phyloP scores from a whole-genome alignment of 805 yeast genomes.

The Candida gorgasii region DNA sequence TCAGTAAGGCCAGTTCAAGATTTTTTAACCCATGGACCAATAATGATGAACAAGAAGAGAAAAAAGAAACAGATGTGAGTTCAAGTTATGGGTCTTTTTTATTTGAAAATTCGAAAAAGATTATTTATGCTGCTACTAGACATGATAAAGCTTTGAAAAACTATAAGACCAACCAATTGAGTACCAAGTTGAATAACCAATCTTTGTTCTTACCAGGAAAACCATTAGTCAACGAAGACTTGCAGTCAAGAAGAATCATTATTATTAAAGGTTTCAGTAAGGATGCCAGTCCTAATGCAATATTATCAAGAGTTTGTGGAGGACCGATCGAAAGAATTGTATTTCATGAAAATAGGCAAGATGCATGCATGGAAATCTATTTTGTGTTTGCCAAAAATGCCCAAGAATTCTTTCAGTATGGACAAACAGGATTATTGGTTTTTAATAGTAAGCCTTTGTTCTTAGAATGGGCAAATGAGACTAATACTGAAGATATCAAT shows the following conservation, averaged over 20 bases:
- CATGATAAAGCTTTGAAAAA: neutral
- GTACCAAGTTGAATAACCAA: too few relatives aligned
- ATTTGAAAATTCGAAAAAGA: constrained; percentile 1
- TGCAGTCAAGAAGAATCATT: constrained; percentile 26
- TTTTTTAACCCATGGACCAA: constrained; percentile 10
- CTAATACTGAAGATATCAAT: constrained; percentile 24
- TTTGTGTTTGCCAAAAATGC: constrained; percentile 60
- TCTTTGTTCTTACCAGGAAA: too few relatives aligned
- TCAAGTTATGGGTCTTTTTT: neutral
- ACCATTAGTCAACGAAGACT: constrained; percentile 4
- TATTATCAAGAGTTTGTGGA: constrained; percentile 60
- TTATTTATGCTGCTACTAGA: constrained; percentile 2
- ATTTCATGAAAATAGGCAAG: constrained; percentile 19
- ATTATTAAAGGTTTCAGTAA: constrained; percentile 41
- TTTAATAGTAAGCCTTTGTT: constrained; percentile 56
- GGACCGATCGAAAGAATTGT: constrained; percentile 65
- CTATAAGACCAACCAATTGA: neutral
- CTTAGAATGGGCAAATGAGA: constrained; percentile 47
- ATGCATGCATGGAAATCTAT: constrained; percentile 42
- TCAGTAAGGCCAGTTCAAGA: constrained; percentile 8
- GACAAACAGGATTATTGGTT: constrained; percentile 51
- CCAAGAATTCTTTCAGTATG: constrained; percentile 49
- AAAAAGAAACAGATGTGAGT: neutral
- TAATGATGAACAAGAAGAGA: neutral
- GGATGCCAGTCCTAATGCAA: constrained; percentile 47